phyloP scores from a whole-genome alignment of 768 basidiomycete species.

The Lentinula raphanica region DNA sequence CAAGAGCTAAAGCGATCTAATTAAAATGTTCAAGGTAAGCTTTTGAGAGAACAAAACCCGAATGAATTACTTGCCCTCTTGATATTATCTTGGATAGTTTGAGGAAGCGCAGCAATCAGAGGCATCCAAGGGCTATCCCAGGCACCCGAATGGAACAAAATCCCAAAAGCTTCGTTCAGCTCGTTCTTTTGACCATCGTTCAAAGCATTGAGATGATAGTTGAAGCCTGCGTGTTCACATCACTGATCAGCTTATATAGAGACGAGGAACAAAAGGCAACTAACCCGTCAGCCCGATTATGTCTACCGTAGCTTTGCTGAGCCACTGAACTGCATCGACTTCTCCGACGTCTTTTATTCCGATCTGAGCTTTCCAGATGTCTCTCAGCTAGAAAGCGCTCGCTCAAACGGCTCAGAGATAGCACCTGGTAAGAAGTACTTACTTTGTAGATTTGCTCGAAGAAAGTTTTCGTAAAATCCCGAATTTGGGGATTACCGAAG shows the following conservation, averaged over 20 bases:
- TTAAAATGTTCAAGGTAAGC: neutral
- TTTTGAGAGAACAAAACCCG: neutral
- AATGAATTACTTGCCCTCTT: constrained; percentile 25
- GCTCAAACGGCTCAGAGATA: neutral
- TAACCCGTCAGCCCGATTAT: constrained; percentile 37
- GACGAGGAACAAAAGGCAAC: neutral
- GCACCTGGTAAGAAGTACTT: neutral
- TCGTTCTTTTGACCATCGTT: constrained; percentile 33
- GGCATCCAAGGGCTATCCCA: constrained; percentile 17
- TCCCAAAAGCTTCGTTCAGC: constrained; percentile 46
- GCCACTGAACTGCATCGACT: constrained; percentile 27
- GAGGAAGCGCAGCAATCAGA: constrained; percentile 22
- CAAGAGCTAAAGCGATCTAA: neutral
- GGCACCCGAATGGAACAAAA: constrained; percentile 41
- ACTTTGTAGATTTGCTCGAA: constrained; percentile 31
- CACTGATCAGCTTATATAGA: neutral
- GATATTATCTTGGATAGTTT: constrained; percentile 27
- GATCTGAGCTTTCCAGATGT: neutral
- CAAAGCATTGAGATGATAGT: constrained; percentile 28
- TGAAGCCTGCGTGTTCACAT: constrained; percentile 19
- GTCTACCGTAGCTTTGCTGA: constrained; percentile 32
- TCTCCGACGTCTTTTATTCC: constrained; percentile 10
- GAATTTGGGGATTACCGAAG: constrained; percentile 36
- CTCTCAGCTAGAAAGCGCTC: neutral
- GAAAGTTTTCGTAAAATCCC: constrained; percentile 31